Evolutionary conservation across 2,329 filamentous ascomycete species (phyloP).

Genomic region (Chalaropsis thielavioides): DNA sequence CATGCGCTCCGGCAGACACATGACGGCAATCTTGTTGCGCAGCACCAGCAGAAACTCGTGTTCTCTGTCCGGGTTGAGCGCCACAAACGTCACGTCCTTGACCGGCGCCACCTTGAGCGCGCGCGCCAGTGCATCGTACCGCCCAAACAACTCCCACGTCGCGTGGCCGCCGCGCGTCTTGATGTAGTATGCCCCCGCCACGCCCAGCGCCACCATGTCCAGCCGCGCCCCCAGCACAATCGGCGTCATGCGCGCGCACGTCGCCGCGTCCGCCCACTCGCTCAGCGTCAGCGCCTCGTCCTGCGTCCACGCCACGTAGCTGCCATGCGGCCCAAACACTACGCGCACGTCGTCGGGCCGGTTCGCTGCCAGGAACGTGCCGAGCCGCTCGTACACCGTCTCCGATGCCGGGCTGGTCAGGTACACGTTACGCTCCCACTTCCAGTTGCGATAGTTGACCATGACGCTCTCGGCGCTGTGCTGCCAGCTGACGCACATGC

Average conservation of each 20-base stretch:
- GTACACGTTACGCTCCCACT: slow-evolving; percentile 8
- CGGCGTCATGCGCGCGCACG: slow-evolving; percentile 12
- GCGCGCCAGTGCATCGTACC: slow-evolving; percentile 12
- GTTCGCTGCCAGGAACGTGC: slow-evolving; percentile 12
- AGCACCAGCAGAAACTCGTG: slow-evolving; percentile 14
- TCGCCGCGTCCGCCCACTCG: slow-evolving; percentile 7
- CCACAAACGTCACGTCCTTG: slow-evolving; percentile 14
- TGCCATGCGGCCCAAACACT: slow-evolving; percentile 12
- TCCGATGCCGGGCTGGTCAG: slow-evolving; percentile 10
- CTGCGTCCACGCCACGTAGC: slow-evolving; percentile 11
- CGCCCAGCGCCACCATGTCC: slow-evolving; percentile 13
- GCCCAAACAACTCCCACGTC: slow-evolving; percentile 11
- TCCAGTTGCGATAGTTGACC: slow-evolving; percentile 13
- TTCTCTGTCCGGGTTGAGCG: slow-evolving; percentile 13
- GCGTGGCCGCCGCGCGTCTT: slow-evolving; percentile 11
- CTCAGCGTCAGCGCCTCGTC: slow-evolving; percentile 11
- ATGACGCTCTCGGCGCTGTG: slow-evolving; percentile 6
- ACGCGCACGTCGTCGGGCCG: slow-evolving; percentile 13
- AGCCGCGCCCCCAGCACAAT: slow-evolving; percentile 11
- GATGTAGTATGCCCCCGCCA: slow-evolving; percentile 13
- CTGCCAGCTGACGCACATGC: slow-evolving; percentile 9
- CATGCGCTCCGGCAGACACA: slow-evolving; percentile 14
- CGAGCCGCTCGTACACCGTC: background rate
- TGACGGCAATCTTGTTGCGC: slow-evolving; percentile 11
- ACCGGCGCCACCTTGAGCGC: slow-evolving; percentile 9